phyloP scores from a whole-genome alignment of 2,329 filamentous ascomycete genomes.

The Furcasterigmium furcatum region DNA sequence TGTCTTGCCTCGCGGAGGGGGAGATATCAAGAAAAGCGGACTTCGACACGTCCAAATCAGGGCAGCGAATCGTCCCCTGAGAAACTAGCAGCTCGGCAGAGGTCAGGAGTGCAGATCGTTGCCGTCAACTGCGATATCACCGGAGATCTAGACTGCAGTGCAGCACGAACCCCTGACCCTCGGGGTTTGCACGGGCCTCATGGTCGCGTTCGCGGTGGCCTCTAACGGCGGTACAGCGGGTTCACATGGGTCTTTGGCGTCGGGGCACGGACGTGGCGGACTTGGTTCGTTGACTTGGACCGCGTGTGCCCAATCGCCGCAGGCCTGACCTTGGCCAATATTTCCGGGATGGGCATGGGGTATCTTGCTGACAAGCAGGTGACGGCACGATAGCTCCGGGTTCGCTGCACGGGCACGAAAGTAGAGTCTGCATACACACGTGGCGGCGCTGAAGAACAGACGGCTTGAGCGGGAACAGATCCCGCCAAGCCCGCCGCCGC shows the following conservation, averaged over 20 bases:
- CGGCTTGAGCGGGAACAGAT: too few species aligned
- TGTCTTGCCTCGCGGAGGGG: not conserved
- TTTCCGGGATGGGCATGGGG: not conserved
- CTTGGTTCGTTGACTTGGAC: not conserved
- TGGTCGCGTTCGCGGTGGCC: not conserved
- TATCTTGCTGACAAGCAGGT: not conserved
- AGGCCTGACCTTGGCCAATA: not conserved
- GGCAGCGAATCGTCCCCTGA: not conserved
- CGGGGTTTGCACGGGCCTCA: not conserved
- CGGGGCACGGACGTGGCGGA: not conserved
- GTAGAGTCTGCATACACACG: too few species aligned
- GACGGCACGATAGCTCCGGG: too few species aligned
- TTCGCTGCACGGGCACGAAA: too few species aligned
- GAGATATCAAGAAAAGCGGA: not conserved
- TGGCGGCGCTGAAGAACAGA: too few species aligned
- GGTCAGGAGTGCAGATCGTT: not conserved
- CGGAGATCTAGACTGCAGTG: not conserved
- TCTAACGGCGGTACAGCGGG: not conserved
- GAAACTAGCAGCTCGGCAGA: not conserved
- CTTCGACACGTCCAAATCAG: not conserved
- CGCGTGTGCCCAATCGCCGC: not conserved
- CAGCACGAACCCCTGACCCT: not conserved
- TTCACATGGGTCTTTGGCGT: not conserved
- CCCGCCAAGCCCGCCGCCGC: too few species aligned
- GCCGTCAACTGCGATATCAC: slow-evolving; percentile 1